These are phyloP conservation scores for Nitzschia inconspicua DNA, from an alignment of 108 stramenopile species.

Conservation along the genomic window DNA sequence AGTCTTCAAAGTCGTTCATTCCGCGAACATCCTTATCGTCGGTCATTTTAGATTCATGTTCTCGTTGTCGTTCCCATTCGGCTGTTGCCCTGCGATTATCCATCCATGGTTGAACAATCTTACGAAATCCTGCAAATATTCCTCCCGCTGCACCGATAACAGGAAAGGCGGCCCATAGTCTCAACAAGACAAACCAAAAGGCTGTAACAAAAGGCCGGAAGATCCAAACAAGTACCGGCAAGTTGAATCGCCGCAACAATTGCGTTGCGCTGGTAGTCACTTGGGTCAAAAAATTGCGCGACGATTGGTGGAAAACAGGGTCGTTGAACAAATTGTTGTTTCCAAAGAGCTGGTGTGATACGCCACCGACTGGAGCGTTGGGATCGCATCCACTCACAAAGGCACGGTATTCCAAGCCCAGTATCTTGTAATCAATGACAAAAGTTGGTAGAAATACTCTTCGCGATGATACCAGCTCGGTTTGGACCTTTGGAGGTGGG, in stretches of 20 bases:
- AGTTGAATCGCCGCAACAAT: background rate
- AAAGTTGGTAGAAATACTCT: slow-evolving; percentile 83
- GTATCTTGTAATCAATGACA: slow-evolving; percentile 66
- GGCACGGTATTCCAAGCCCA: slow-evolving; percentile 68
- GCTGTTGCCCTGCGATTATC: slow-evolving; percentile 49
- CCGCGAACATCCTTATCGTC: slow-evolving; percentile 11
- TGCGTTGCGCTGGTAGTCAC: slow-evolving; percentile 3
- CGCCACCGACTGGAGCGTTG: slow-evolving; percentile 60
- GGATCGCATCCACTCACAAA: slow-evolving; percentile 74
- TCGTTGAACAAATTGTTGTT: slow-evolving; percentile 9
- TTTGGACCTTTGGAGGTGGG: slow-evolving; percentile 44
- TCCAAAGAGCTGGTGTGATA: slow-evolving; percentile 51
- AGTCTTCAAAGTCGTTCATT: slow-evolving; percentile 53
- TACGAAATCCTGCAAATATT: slow-evolving; percentile 62
- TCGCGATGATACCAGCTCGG: slow-evolving; percentile 55
- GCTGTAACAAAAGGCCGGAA: slow-evolving; percentile 7
- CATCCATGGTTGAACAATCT: slow-evolving; percentile 71
- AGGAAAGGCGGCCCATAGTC: slow-evolving; percentile 37
- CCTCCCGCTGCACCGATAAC: slow-evolving; percentile 56
- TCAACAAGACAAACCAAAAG: slow-evolving; percentile 29
- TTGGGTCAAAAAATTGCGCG: slow-evolving; percentile 26
- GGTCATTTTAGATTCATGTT: slow-evolving; percentile 52
- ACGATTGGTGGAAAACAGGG: slow-evolving; percentile 23
- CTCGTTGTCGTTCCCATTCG: slow-evolving; percentile 83
- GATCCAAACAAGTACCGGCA: slow-evolving; percentile 4